Percentiles rank a stretch among this genome's conserved stretches.
Conservation (phyloP, 1,284 basidiomycete species). For the Cronartium ribicola region DNA sequence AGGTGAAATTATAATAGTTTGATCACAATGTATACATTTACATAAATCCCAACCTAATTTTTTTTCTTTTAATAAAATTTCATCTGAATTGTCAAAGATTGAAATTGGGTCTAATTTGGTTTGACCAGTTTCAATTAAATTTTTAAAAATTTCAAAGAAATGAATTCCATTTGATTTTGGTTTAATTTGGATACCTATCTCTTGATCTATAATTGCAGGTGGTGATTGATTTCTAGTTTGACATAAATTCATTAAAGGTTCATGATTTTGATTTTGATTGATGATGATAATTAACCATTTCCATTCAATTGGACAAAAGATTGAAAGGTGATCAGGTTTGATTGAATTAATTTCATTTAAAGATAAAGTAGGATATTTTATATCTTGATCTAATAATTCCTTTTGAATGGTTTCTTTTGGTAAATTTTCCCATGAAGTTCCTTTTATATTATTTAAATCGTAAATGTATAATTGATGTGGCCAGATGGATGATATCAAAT, state of each 20-base stretch:
- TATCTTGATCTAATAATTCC: background rate
- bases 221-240: background rate
- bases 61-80: background rate
- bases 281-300: slow-evolving; percentile 19
- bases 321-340: slow-evolving; percentile 13
- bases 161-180: slow-evolving; percentile 8
- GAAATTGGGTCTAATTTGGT: background rate
- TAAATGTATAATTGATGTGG: slow-evolving; percentile 4
- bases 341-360: background rate
- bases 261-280: background rate
- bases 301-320: slow-evolving; percentile 38
- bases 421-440: background rate
- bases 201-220: background rate
- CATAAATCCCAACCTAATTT: slow-evolving; percentile 17
- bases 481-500: background rate
- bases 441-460: background rate
- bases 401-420: background rate
- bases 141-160: background rate
- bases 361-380: slow-evolving; percentile 12
- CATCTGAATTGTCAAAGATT: background rate
- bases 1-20: slow-evolving; percentile 16
- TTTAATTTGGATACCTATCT: slow-evolving; percentile 5
- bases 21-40: slow-evolving; percentile 9
- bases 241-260: background rate
- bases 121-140: slow-evolving; percentile 2